phyloP scores from a whole-genome alignment of 768 basidiomycete species.

The Ramaria sp. region DNA sequence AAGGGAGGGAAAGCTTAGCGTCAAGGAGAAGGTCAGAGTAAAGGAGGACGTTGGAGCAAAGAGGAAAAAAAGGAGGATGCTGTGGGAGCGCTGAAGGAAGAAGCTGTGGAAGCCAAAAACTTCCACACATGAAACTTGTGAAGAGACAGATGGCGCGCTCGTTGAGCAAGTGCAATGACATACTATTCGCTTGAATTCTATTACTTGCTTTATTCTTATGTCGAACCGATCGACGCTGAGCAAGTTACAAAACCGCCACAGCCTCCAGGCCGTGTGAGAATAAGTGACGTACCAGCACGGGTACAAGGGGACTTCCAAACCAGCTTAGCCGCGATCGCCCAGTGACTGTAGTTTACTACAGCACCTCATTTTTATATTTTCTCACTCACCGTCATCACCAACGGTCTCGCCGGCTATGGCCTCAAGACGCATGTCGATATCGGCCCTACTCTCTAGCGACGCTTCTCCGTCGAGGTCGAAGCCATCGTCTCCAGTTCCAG shows the following conservation, averaged over 20 bases:
- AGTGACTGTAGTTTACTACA: no score
- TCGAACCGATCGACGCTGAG: no score
- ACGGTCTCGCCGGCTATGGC: background rate
- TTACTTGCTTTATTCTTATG: no score
- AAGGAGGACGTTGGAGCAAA: background rate
- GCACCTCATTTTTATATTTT: background rate
- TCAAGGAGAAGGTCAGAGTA: background rate
- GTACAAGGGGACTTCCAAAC: background rate
- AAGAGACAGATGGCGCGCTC: background rate
- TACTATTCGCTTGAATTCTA: no score
- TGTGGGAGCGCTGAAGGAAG: background rate
- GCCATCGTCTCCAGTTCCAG: background rate
- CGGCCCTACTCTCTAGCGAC: conserved; percentile 1
- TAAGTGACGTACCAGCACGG: no score
- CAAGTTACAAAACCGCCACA: no score
- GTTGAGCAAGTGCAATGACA: no score
- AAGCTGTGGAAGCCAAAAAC: no score
- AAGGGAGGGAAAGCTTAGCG: background rate
- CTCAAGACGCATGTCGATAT: conserved; percentile 7
- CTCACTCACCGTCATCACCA: background rate
- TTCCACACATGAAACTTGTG: background rate
- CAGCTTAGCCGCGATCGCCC: background rate
- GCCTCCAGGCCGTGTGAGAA: no score
- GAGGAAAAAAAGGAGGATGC: background rate
- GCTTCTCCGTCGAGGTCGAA: background rate